Base-by-base conservation (phyloP, 2,329 filamentous ascomycete species). In the Hyphodiscus sp. region DNA sequence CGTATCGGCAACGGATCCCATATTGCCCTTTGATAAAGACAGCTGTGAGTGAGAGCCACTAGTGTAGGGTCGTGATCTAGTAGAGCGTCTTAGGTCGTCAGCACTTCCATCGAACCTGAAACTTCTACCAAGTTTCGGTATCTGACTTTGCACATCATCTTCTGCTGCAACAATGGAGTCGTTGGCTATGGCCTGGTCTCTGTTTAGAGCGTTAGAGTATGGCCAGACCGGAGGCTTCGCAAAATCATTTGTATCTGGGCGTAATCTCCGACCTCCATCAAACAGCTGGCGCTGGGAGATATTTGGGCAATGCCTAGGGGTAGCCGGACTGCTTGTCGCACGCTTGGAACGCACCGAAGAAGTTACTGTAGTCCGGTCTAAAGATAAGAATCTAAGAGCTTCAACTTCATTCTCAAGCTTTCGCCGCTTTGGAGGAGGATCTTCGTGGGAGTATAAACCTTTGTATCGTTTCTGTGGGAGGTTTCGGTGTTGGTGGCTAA, bases 391-490 rank as follows among this genome's bases (percentile, higher is more conserved):
- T 26, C 33, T 10, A n/a, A 38, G 33, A 38, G 11, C 16, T 10
- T n/a, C 13, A 2, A 38, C 4, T 15, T 38, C 33, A 13, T 38
- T 38, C 5, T 38, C 33, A 38, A 38, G 38, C 15, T 47, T 29
- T 48, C 45, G 38, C 20, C 20, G 33, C 13, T 43, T 45, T 16
- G 51, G 33, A 13, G 43, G 48, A 6, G 42, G 43, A 45, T 46
- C 55, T 45, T 38, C 33, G 2, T 13, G 5, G 33, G 33, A n/a
- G 11, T 38, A 13, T 38, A n/a, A 4, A 10, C 33, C 33, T n/a
- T 44, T 53, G 26, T 54, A 54, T 45, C 38, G 41, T 42, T 57
- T 57, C 20, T 51, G 49, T 1, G 55, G 49, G 30, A 54, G 20
- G 11, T 47, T 41, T n/a, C 51, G 49, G 29, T 47, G 46, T 18